Evolutionary conservation across 2,329 filamentous ascomycete species (phyloP).

Genomic region (Colletotrichum spinosum): DNA sequence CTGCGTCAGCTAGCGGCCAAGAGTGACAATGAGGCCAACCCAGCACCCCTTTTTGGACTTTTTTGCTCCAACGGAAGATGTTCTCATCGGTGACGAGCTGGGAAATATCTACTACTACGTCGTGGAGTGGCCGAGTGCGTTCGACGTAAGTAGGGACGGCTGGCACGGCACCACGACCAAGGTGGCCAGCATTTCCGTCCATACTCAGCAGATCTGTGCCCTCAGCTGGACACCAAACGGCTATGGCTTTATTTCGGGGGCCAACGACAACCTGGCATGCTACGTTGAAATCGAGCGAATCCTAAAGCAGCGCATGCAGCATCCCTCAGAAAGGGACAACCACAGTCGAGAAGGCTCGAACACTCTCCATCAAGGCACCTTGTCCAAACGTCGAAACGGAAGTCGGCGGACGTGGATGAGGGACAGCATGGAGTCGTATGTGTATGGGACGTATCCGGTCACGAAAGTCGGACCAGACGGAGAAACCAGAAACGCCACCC

Average conservation of each 20-base stretch:
- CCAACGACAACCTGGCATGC: slow-evolving; percentile 91
- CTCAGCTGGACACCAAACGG: slow-evolving; percentile 88
- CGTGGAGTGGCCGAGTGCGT: slow-evolving; percentile 82
- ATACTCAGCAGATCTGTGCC: slow-evolving; percentile 92
- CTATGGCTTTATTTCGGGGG: slow-evolving; percentile 83
- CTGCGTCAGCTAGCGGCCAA: slow-evolving; percentile 85
- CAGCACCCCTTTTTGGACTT: slow-evolving; percentile 59
- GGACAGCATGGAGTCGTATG: neutral
- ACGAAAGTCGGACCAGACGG: too few relatives aligned
- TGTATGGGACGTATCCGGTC: neutral
- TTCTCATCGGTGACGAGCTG: slow-evolving; percentile 86
- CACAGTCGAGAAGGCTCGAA: too few relatives aligned
- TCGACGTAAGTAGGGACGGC: slow-evolving; percentile 71
- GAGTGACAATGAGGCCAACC: slow-evolving; percentile 63
- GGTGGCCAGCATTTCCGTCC: slow-evolving; percentile 80
- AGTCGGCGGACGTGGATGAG: too few relatives aligned
- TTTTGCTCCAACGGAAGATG: slow-evolving; percentile 78
- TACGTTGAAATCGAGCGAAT: slow-evolving; percentile 79
- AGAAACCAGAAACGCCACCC: slow-evolving; percentile 13
- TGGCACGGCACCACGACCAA: slow-evolving; percentile 86
- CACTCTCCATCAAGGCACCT: too few relatives aligned
- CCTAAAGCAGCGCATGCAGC: slow-evolving; percentile 42
- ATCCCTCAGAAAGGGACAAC: too few relatives aligned
- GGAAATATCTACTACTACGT: slow-evolving; percentile 90
- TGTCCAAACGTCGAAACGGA: too few relatives aligned